Base-by-base conservation (phyloP, 257 asterid species). In the Penstemon barbatus region DNA sequence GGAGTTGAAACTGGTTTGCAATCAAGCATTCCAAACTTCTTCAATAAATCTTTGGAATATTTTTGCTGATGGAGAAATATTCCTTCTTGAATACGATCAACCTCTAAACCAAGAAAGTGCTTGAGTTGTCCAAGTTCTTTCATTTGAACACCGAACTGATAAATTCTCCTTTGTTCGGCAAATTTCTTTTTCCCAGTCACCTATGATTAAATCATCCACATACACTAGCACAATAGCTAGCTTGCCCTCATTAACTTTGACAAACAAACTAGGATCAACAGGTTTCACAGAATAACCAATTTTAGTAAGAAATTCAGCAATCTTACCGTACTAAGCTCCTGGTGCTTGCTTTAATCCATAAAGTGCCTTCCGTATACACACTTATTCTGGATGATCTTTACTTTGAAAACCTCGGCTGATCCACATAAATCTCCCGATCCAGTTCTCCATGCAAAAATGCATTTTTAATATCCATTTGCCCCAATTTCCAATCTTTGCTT, bases 301-400 rank as follows among this genome's bases (percentile, higher is more conserved):
- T 9, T 60, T 19, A 38, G 42, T 50, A 8, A 51, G 38, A 50
- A 70, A 61, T 39, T 70, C 68, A 70, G 0, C 53, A 60, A 60
- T 60, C 3, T 51, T 58, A 44, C 58, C 38, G 4, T 69, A 53
- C 36, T 33, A 68, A 4, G 61, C 59, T 52, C 52, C 0, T 43
- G 48, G 48, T 4, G 48, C 48, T 43, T 43, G 48, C 48, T 43
- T 43, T 43, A 43, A 43, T 3, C 49, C 49, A 44, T 44, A 44
- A 44, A 6, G 49, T 8, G 49, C 49, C 8, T 44, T 44, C 9
- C 49, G 6, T 44, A 44, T 44, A 8, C 9, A 44, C 49, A 44
- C 49, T 2, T 44, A 25, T 25, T 25, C 33, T 2, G 2, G 2
- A 25, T 25, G 33, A 25, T 25, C 33, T 25, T 25, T 25, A 25